A percentile compares a stretch with the other conserved stretches of the same genome.
phyloP scores from a whole-genome alignment of 805 yeast genomes.

The Candida silvatica region DNA sequence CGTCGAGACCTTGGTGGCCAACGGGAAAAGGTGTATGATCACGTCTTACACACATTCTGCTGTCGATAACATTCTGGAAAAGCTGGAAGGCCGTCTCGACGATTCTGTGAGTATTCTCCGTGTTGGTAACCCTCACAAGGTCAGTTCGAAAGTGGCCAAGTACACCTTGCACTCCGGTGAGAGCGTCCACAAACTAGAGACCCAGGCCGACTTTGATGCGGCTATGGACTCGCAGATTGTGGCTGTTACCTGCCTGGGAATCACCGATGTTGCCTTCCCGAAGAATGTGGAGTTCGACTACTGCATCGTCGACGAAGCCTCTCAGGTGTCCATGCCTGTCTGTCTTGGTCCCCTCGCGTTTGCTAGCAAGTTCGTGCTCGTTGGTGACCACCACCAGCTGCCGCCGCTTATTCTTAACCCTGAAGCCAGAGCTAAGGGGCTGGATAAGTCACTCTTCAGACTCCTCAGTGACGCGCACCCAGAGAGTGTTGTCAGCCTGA shows the following conservation, averaged over 20 bases:
- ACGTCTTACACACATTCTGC: constrained; percentile 94
- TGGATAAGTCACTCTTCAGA: constrained; percentile 72
- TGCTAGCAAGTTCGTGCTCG: constrained; percentile 74
- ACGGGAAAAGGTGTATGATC: constrained; percentile 61
- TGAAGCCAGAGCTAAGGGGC: constrained; percentile 54
- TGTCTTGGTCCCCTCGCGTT: constrained; percentile 81
- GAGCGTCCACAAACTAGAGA: constrained; percentile 16
- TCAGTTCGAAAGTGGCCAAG: constrained; percentile 54
- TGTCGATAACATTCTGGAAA: constrained; percentile 83
- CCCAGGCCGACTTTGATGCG: constrained; percentile 36
- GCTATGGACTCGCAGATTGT: constrained; percentile 60
- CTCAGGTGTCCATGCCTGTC: constrained; percentile 88
- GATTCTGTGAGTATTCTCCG: constrained; percentile 43
- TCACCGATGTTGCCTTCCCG: constrained; percentile 52
- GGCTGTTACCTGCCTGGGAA: constrained; percentile 83
- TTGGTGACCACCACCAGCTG: constrained; percentile 94
- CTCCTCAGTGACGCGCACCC: constrained; percentile 68
- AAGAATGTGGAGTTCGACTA: constrained; percentile 63
- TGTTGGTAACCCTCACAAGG: constrained; percentile 49
- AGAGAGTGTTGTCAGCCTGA: constrained; percentile 61
- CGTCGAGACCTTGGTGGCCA: constrained; percentile 48
- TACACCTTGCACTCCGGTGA: constrained; percentile 39
- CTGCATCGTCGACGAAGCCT: constrained; percentile 94
- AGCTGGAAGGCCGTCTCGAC: constrained; percentile 30
- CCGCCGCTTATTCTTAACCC: constrained; percentile 79